Base-by-base conservation (phyloP, 2,329 filamentous ascomycete genomes). In the Sclerotinia subarctica region DNA sequence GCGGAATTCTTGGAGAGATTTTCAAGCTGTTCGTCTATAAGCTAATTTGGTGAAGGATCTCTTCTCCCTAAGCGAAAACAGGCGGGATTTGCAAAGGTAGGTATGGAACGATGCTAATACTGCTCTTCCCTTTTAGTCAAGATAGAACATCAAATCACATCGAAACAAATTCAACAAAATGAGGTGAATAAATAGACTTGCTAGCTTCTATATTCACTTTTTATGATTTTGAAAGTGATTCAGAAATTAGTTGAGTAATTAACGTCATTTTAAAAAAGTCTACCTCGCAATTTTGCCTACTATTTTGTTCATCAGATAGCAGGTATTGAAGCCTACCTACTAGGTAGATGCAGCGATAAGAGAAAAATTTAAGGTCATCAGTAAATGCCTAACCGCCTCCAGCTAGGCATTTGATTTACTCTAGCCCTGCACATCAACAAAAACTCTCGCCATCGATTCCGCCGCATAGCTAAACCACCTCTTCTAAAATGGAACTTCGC, bases 401-500 rank as follows among this genome's bases (percentile, higher is more conserved):
- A 62, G 58, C 46, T 62, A 62, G 58, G 35, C 46, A 26, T 19
- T 26, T 38, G 5, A 51, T 35, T 62, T 26, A 62, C 21, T 59
- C 35, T 51, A 51, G 59, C 59, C 47, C 46, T 63, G 46, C 46
- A 63, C 46, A 51, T 63, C 19, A 52, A 63, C 59, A 51, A 63
- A 63, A 63, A 42, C 59, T 63, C 46, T 63, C 32, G 15, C 26
- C 47, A 49, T 63, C 59, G 17, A 62, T 21, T 49, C 29, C n/a
- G n/a, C 57, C 24, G 32, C 15, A 24, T 17, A 51, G 46, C 47
- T 17, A 63, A 42, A 63, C 32, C 46, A 63, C 46, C 47, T 29
- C 42, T 38, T 51, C 38, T 38, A 52, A 51, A 51, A 63, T 63
- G 59, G 59, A 63, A 63, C 59, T 63, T 63, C 59, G 59, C 59